Evolutionary conservation across 2,329 filamentous ascomycete species (phyloP).

Genomic region (Fusarium chuoi): DNA sequence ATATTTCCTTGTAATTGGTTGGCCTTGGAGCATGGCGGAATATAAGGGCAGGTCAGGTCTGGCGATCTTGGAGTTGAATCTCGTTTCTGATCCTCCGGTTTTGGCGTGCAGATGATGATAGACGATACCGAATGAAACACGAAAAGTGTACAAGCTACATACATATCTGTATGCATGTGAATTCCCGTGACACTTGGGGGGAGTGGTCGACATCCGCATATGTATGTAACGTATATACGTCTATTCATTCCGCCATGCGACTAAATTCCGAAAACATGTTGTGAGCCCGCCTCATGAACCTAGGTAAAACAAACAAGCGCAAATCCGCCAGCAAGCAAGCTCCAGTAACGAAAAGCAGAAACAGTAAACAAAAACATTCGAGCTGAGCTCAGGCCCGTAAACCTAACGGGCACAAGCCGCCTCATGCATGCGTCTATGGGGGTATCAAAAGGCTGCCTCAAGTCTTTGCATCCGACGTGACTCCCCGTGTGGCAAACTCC

Average conservation of each 20-base stretch:
- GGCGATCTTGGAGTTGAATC: conserved; percentile 45
- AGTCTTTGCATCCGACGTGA: conserved; percentile 41
- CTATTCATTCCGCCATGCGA: conserved; percentile 20
- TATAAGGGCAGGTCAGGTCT: conserved; percentile 24
- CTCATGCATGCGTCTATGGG: conserved; percentile 51
- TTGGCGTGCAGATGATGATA: conserved; percentile 21
- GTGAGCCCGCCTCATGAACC: background rate
- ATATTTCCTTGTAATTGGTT: conserved; percentile 30
- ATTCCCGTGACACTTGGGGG: background rate
- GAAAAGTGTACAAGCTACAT: conserved; percentile 2
- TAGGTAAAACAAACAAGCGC: background rate
- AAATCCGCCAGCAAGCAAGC: conserved; percentile 3
- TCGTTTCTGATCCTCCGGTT: conserved; percentile 32
- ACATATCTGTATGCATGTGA: background rate
- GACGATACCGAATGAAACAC: conserved; percentile 23
- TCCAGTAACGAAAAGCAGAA: conserved; percentile 15
- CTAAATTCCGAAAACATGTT: conserved; percentile 1
- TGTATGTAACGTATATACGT: conserved; percentile 2
- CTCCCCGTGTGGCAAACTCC: conserved; percentile 37
- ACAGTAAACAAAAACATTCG: conserved; percentile 33
- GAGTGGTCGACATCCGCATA: background rate
- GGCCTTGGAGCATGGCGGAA: conserved; percentile 38
- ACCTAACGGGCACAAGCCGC: conserved; percentile 35
- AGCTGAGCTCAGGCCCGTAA: conserved; percentile 28
- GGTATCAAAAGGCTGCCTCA: conserved; percentile 46